These are phyloP conservation scores for Periconia sp. DNA, from an alignment of 2,329 filamentous ascomycete genomes.

Conservation along the genomic window DNA sequence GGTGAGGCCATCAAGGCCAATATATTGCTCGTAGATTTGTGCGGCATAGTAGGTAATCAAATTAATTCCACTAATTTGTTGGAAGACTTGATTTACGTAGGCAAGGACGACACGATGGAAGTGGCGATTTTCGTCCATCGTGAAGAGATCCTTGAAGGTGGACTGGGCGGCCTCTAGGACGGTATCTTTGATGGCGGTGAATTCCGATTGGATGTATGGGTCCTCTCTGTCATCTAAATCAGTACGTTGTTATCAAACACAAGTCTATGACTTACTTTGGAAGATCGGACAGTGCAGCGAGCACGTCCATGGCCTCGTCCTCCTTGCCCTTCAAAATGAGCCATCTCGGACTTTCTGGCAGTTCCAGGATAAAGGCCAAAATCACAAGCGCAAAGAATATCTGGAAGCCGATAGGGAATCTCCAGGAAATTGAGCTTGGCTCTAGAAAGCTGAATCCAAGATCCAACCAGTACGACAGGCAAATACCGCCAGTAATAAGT, in stretches of 20 bases:
- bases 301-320: conserved; percentile 46
- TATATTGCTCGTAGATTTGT: conserved; percentile 57
- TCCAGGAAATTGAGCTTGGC: conserved; percentile 49
- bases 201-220: conserved; percentile 45
- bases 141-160: conserved; percentile 25
- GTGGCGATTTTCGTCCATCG: conserved; percentile 46
- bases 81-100: conserved; percentile 51
- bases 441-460: conserved; percentile 57
- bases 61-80: conserved; percentile 47
- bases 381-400: conserved; percentile 63
- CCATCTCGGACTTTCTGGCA: conserved; percentile 66
- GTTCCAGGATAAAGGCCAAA: conserved; percentile 56
- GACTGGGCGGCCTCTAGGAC: conserved; percentile 39
- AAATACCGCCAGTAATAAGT: conserved; percentile 57
- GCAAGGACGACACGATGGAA: conserved; percentile 50
- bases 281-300: conserved; percentile 37
- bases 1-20: conserved; percentile 56
- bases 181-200: conserved; percentile 46
- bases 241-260: no score
- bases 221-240: conserved; percentile 27
- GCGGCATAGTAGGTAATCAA: conserved; percentile 48
- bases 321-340: conserved; percentile 62
- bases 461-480: conserved; percentile 61
- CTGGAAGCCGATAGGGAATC: conserved; percentile 64
- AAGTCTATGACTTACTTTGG: no score